Conservation (phyloP, 345 rosid species). For the Dovyalis caffra region DNA sequence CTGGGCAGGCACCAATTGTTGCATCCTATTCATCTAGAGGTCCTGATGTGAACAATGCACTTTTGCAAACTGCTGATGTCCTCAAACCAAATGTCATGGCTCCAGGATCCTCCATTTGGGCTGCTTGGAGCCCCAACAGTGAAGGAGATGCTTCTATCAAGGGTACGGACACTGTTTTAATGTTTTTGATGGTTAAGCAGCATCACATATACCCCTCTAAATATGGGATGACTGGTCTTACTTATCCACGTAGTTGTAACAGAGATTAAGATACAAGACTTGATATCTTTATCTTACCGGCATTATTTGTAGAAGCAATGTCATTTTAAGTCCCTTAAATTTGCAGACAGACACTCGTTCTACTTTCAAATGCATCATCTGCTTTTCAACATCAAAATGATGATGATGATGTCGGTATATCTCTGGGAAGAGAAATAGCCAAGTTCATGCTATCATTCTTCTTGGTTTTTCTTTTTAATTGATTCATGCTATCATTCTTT, state of each 20-base stretch:
- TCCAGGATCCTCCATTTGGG: constrained; percentile 56
- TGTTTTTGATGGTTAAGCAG: not conserved
- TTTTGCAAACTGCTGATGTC: constrained; percentile 46
- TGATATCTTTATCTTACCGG: not conserved
- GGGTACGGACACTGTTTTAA: constrained; percentile 23
- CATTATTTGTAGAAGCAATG: not conserved
- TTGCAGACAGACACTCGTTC: not conserved
- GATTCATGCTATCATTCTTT: not conserved
- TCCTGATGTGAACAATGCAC: constrained; percentile 47
- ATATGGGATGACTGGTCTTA: not conserved
- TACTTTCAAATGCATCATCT: not conserved
- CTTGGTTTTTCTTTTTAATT: not conserved
- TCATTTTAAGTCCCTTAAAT: not conserved
- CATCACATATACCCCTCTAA: not conserved
- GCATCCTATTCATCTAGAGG: constrained; percentile 54
- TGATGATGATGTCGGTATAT: not conserved
- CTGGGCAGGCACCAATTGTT: constrained; percentile 39
- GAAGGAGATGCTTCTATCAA: constrained; percentile 42
- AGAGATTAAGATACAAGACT: not conserved
- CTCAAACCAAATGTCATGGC: constrained; percentile 54
- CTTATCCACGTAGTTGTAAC: too few relatives aligned
- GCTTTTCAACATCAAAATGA: not conserved
- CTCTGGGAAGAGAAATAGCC: not conserved
- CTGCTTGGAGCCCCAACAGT: constrained; percentile 47
- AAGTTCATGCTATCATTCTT: not conserved